A percentile compares a stretch with the other conserved stretches of the same genome.
Conservation (phyloP, 108 stramenopile genomes). For the Aureococcus anophagefferens region DNA sequence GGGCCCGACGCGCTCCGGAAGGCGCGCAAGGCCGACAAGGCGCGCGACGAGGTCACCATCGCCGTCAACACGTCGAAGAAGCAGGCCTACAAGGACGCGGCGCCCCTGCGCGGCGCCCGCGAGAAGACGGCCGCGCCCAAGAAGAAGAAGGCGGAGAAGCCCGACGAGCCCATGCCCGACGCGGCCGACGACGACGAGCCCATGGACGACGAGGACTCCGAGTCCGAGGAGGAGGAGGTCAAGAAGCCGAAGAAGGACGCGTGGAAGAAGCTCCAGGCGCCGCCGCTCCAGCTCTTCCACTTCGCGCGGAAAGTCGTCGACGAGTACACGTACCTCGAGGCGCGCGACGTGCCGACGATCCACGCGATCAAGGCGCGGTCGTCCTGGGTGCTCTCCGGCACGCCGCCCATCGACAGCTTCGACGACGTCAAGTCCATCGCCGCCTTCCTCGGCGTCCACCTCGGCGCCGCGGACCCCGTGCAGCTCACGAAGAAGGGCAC, state of each 20-base stretch:
- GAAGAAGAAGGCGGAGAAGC: conserved; percentile 14
- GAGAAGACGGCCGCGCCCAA: conserved; percentile 21
- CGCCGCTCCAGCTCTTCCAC: conserved; percentile 41
- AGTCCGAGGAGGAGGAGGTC: neutral
- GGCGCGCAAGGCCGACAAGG: neutral
- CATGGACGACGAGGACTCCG: neutral
- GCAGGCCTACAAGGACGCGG: neutral
- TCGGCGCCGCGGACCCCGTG: conserved; percentile 21
- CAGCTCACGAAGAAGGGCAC: neutral
- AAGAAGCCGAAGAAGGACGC: neutral
- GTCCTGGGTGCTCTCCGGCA: conserved; percentile 35
- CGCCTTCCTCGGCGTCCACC: conserved; percentile 28
- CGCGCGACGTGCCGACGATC: conserved; percentile 10
- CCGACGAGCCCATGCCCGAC: too few species aligned
- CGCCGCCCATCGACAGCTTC: conserved; percentile 28
- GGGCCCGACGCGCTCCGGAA: neutral
- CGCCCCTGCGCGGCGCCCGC: neutral
- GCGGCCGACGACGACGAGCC: neutral
- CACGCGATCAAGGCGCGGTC: conserved; percentile 20
- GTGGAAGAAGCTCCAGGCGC: conserved; percentile 18
- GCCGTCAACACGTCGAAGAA: conserved; percentile 8
- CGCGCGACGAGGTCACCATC: conserved; percentile 2
- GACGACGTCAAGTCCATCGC: conserved; percentile 28
- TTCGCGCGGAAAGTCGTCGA: conserved; percentile 50
- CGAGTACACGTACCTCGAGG: conserved; percentile 22